Evolutionary conservation across 2,329 filamentous ascomycete species (phyloP).

Genomic region (Trichoderma koningiopsis): DNA sequence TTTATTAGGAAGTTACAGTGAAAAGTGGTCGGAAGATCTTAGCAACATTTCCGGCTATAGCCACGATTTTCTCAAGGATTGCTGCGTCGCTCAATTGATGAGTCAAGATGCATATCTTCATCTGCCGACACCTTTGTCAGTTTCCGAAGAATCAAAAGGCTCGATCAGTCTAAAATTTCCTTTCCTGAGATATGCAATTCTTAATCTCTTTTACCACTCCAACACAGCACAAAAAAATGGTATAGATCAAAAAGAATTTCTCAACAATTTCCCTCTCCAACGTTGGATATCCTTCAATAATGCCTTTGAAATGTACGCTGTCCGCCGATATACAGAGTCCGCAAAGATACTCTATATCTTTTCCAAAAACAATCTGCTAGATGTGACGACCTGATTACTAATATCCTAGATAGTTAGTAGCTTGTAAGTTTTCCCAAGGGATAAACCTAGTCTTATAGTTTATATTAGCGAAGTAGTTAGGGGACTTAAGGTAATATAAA

Average conservation of each 20-base stretch:
- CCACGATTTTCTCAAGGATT: neutral
- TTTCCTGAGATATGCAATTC: neutral
- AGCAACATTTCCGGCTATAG: neutral
- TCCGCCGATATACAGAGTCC: neutral
- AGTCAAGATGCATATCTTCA: neutral
- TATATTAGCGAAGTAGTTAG: too few relatives aligned
- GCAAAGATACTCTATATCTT: neutral
- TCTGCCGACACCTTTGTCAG: too few relatives aligned
- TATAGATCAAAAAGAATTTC: neutral
- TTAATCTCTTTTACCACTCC: neutral
- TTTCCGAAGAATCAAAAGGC: too few relatives aligned
- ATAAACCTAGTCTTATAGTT: too few relatives aligned
- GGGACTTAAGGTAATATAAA: too few relatives aligned
- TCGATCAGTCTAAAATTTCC: neutral
- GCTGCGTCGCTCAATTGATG: neutral
- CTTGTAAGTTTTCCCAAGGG: too few relatives aligned
- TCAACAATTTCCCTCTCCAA: neutral
- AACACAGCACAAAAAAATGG: neutral
- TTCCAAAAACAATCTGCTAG: neutral
- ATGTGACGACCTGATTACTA: too few relatives aligned
- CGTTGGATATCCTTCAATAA: neutral
- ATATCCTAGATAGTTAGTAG: too few relatives aligned
- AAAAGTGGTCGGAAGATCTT: neutral
- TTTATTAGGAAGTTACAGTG: constrained; percentile 40
- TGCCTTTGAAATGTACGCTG: neutral